These are phyloP conservation scores for Colletotrichum salicis DNA, from an alignment of 2,329 filamentous ascomycete species.

Conservation along the genomic window DNA sequence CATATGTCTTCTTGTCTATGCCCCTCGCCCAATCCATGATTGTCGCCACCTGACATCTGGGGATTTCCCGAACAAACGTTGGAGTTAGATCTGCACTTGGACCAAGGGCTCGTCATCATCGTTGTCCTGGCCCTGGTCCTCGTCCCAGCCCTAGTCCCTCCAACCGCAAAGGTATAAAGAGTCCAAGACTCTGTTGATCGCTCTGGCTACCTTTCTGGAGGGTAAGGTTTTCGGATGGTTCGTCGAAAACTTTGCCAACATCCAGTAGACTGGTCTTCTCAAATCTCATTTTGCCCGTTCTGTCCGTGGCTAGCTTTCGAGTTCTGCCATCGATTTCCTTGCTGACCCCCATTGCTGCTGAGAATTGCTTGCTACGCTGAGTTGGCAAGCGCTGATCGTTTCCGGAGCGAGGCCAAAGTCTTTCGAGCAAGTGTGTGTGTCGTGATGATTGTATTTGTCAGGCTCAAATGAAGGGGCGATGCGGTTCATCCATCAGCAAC, in stretches of 20 bases:
- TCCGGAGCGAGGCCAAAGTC: not conserved
- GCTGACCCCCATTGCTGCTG: not conserved
- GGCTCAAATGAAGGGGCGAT: not conserved
- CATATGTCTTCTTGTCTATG: not conserved
- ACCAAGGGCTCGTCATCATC: slow-evolving; percentile 15
- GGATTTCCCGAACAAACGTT: not conserved
- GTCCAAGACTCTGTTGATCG: not conserved
- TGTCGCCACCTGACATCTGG: slow-evolving; percentile 13
- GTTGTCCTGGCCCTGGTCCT: not conserved
- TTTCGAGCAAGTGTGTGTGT: not conserved
- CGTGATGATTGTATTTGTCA: not conserved
- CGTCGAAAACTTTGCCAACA: slow-evolving; percentile 19
- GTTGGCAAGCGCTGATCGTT: not conserved
- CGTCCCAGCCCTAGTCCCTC: not conserved
- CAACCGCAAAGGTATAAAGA: not conserved
- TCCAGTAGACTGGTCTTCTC: not conserved
- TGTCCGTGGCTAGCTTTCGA: not conserved
- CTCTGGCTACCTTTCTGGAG: slow-evolving; percentile 5
- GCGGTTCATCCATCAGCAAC: not conserved
- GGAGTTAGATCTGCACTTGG: slow-evolving; percentile 16
- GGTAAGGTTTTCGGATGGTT: slow-evolving; percentile 26
- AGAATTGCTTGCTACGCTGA: not conserved
- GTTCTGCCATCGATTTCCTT: not conserved
- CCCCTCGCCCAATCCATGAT: slow-evolving; percentile 1
- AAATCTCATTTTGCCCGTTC: slow-evolving; percentile 7